Percentiles rank a stretch among this genome's conserved stretches.
These are phyloP conservation scores for Geotrichum australiense DNA, from an alignment of 1,139 yeast species.

Conservation along the genomic window DNA sequence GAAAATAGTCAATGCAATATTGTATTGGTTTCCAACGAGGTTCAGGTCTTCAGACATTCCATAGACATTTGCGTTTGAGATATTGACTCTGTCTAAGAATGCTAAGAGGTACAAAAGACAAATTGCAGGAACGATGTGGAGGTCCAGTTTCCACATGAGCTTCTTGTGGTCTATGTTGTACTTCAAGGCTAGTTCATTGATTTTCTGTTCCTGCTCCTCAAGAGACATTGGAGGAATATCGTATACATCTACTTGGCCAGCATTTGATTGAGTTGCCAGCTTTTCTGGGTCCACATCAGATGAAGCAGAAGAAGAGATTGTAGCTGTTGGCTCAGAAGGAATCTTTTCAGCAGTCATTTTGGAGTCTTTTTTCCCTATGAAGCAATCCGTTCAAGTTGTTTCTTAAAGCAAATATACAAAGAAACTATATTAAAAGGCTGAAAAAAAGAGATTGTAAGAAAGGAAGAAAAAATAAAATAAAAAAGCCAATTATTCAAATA, in stretches of 20 bases:
- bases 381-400: no score
- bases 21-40: slow-evolving; percentile 53
- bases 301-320: not conserved
- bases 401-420: no score
- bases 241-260: not conserved
- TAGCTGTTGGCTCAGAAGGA: no score
- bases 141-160: slow-evolving; percentile 57
- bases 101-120: slow-evolving; percentile 62
- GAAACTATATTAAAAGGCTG: no score
- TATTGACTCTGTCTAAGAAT: slow-evolving; percentile 66
- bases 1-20: slow-evolving; percentile 54
- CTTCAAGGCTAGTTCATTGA: slow-evolving; percentile 39
- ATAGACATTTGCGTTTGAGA: slow-evolving; percentile 65
- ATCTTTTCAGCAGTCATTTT: no score
- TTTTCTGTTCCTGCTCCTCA: slow-evolving; percentile 23
- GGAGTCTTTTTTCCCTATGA: no score
- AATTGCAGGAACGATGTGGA: slow-evolving; percentile 63
- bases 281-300: not conserved
- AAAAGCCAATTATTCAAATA: no score
- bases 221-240: slow-evolving; percentile 6
- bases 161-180: slow-evolving; percentile 41
- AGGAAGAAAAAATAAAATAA: no score
- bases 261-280: not conserved
- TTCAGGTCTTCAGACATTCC: slow-evolving; percentile 50
- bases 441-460: no score